phyloP scores from a whole-genome alignment of 2,329 filamentous ascomycete genomes.

The Endocalyx cinctus region DNA sequence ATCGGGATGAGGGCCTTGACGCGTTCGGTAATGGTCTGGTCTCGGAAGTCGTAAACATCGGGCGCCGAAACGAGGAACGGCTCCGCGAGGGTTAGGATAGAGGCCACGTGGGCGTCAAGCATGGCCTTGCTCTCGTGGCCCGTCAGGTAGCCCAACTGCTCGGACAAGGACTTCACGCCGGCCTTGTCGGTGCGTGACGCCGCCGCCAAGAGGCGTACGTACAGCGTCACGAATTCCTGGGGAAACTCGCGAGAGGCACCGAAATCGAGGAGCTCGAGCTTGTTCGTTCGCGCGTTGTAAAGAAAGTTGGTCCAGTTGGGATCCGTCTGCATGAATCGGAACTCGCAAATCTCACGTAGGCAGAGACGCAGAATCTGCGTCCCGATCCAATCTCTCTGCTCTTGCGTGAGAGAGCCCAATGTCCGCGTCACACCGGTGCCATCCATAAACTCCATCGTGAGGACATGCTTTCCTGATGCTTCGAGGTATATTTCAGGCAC shows the following conservation, averaged over 20 bases:
- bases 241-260: slow-evolving; percentile 87
- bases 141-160: slow-evolving; percentile 83
- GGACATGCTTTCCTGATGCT: slow-evolving; percentile 78
- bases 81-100: slow-evolving; percentile 84
- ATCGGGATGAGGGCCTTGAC: slow-evolving; percentile 84
- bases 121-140: slow-evolving; percentile 81
- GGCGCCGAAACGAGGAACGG: slow-evolving; percentile 76
- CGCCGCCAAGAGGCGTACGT: slow-evolving; percentile 74
- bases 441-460: slow-evolving; percentile 90
- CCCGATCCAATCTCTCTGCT: slow-evolving; percentile 92
- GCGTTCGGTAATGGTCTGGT: slow-evolving; percentile 94
- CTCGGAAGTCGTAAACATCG: slow-evolving; percentile 82
- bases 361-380: slow-evolving; percentile 89
- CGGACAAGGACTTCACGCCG: slow-evolving; percentile 62
- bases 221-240: slow-evolving; percentile 70
- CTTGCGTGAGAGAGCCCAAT: slow-evolving; percentile 63
- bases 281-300: slow-evolving; percentile 68
- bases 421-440: slow-evolving; percentile 83
- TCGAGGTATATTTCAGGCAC: slow-evolving; percentile 75
- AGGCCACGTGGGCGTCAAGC: slow-evolving; percentile 85
- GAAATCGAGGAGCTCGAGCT: slow-evolving; percentile 91
- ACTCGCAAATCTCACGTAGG: slow-evolving; percentile 87
- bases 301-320: slow-evolving; percentile 99
- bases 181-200: slow-evolving; percentile 67
- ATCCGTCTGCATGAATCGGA: slow-evolving; percentile 98